Evolutionary conservation across 805 yeast species (phyloP).

Genomic region (Ogataea parapolymorpha): DNA sequence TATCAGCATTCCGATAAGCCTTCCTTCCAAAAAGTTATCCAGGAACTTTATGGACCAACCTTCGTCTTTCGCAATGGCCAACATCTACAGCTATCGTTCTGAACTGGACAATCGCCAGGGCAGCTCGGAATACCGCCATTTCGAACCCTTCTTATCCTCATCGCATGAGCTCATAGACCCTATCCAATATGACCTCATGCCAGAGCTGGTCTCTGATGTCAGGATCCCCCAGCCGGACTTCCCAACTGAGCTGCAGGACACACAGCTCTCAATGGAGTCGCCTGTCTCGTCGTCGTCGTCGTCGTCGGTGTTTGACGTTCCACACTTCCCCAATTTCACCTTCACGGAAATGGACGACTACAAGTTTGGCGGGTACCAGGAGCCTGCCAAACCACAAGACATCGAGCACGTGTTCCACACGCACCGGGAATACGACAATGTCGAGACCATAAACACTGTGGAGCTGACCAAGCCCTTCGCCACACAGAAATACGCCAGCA

Average conservation of each 20-base stretch:
- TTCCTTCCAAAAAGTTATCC: slow-evolving; percentile 2
- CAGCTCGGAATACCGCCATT: slow-evolving; percentile 2
- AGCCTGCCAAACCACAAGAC: slow-evolving; percentile 2
- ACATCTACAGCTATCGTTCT: slow-evolving; percentile 4
- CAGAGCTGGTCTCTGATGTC: slow-evolving; percentile 7
- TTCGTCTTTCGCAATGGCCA: slow-evolving; percentile 5
- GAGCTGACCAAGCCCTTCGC: slow-evolving; percentile 22
- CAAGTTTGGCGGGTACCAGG: slow-evolving; percentile 7
- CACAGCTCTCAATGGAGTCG: slow-evolving; percentile 11
- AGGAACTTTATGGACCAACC: slow-evolving; percentile 8
- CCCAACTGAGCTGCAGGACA: not conserved
- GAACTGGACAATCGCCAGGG: slow-evolving; percentile 4
- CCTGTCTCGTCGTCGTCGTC: slow-evolving; percentile 22
- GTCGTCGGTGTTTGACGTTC: slow-evolving; percentile 17
- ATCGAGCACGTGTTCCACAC: slow-evolving; percentile 4
- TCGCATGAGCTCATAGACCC: slow-evolving; percentile 8
- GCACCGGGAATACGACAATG: slow-evolving; percentile 15
- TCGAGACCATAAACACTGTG: slow-evolving; percentile 20
- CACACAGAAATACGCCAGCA: not conserved
- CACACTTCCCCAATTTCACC: slow-evolving; percentile 10
- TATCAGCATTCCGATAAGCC: slow-evolving; percentile 13
- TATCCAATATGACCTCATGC: slow-evolving; percentile 8
- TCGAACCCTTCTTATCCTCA: slow-evolving; percentile 3
- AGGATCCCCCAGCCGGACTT: not conserved
- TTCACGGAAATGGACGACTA: slow-evolving; percentile 13